Conservation (phyloP, 2,329 filamentous ascomycete species). For the Trichophaea hybrida region DNA sequence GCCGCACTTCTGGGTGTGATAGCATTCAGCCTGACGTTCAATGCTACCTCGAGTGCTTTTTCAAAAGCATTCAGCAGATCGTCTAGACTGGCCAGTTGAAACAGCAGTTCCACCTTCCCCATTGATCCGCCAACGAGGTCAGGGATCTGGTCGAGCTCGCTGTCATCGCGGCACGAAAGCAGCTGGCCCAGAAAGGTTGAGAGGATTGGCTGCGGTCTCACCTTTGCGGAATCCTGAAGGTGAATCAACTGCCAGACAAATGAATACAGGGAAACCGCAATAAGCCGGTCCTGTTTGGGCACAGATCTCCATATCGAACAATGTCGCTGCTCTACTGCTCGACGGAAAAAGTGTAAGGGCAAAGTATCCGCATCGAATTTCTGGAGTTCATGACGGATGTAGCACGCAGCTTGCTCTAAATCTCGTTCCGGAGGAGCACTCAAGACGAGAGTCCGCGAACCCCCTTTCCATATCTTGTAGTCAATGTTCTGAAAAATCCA, state of each 20-base stretch:
- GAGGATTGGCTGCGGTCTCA: background rate
- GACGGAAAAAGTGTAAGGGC: background rate
- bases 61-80: background rate
- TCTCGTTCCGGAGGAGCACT: background rate
- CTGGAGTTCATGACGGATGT: background rate
- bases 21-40: background rate
- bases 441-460: background rate
- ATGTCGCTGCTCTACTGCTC: background rate
- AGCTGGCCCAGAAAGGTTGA: background rate
- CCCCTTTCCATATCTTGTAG: background rate
- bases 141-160: background rate
- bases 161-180: background rate
- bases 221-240: background rate
- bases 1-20: background rate
- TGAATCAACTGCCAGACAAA: background rate
- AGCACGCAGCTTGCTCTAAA: background rate
- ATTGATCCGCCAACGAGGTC: background rate
- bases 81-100: background rate
- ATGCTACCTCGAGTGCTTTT: background rate
- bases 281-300: background rate
- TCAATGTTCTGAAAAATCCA: background rate
- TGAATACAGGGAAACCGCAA: background rate
- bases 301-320: background rate
- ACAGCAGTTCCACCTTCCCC: background rate
- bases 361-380: too few relatives aligned